These are phyloP conservation scores for Dothistroma septosporum DNA, from an alignment of 2,329 filamentous ascomycete genomes.

Conservation along the genomic window DNA sequence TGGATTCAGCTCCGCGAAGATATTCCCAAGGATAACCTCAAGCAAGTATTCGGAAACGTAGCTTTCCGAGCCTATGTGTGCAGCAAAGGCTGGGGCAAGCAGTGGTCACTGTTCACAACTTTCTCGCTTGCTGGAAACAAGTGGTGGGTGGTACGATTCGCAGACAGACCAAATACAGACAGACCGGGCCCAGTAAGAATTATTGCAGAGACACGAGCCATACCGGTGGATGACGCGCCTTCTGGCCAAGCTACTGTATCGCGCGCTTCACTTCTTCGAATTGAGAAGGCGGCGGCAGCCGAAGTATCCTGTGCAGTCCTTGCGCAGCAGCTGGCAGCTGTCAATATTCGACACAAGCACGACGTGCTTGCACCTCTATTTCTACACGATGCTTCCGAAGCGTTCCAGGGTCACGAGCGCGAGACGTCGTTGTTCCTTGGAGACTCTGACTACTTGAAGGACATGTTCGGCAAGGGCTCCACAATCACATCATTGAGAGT, in stretches of 20 bases:
- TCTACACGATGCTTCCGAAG: background rate
- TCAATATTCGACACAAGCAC: slow-evolving; percentile 23
- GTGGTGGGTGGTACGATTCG: slow-evolving; percentile 72
- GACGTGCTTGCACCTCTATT: slow-evolving; percentile 16
- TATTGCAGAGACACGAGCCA: slow-evolving; percentile 20
- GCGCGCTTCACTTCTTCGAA: slow-evolving; percentile 25
- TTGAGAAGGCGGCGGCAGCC: slow-evolving; percentile 40
- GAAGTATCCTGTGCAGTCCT: slow-evolving; percentile 32
- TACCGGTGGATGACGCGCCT: slow-evolving; percentile 5
- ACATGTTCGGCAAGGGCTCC: background rate
- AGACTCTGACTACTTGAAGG: background rate
- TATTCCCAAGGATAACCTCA: slow-evolving; percentile 51
- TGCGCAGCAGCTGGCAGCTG: slow-evolving; percentile 22
- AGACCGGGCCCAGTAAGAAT: slow-evolving; percentile 7
- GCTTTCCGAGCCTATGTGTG: slow-evolving; percentile 63
- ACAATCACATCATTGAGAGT: slow-evolving; percentile 12
- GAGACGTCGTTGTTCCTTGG: slow-evolving; percentile 1
- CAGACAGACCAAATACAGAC: slow-evolving; percentile 30
- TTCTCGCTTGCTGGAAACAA: slow-evolving; percentile 68
- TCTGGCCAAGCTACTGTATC: slow-evolving; percentile 8
- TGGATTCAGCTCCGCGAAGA: slow-evolving; percentile 55
- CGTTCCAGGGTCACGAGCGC: background rate
- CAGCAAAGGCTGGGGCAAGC: slow-evolving; percentile 64
- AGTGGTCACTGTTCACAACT: slow-evolving; percentile 68
- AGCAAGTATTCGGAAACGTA: slow-evolving; percentile 59